Conservation (phyloP, 163 green algal species). For the Prototheca cutis region DNA sequence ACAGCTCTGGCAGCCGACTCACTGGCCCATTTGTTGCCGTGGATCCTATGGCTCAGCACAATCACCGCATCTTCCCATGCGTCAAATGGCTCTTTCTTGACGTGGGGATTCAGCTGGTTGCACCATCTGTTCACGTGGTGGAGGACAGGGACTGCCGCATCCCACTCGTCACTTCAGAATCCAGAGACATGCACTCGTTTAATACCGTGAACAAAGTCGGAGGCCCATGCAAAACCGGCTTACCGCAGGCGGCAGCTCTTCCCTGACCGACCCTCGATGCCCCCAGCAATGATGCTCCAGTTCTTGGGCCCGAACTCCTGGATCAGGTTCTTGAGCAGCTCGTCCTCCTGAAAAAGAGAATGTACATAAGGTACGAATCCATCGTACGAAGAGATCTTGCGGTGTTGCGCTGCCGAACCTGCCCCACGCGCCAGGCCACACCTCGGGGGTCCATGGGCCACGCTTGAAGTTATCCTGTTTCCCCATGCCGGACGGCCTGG, state of each 20-base stretch:
- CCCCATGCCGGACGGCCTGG: no score
- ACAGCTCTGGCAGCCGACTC: no score
- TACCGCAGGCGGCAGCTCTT: constrained; percentile 80
- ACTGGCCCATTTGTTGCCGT: constrained; percentile 71
- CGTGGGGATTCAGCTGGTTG: constrained; percentile 88
- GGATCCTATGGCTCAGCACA: constrained; percentile 46
- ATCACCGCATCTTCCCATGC: constrained; percentile 76
- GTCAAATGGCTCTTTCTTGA: constrained; percentile 79
- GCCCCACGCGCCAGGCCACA: no score
- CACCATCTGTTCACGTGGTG: constrained; percentile 55
- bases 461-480: constrained; percentile 41
- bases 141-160: not conserved
- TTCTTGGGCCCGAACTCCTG: constrained; percentile 52
- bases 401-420: no score
- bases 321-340: constrained; percentile 41
- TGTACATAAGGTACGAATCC: no score
- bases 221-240: no score
- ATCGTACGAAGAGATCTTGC: no score
- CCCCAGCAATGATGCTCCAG: constrained; percentile 60
- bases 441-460: constrained; percentile 58
- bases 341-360: constrained; percentile 60
- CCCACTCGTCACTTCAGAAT: no score
- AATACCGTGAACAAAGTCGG: no score
- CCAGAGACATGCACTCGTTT: no score
- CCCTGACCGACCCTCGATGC: constrained; percentile 53